These are phyloP conservation scores for Schwanniomyces sp. DNA, from an alignment of 805 yeast genomes.

Conservation along the genomic window DNA sequence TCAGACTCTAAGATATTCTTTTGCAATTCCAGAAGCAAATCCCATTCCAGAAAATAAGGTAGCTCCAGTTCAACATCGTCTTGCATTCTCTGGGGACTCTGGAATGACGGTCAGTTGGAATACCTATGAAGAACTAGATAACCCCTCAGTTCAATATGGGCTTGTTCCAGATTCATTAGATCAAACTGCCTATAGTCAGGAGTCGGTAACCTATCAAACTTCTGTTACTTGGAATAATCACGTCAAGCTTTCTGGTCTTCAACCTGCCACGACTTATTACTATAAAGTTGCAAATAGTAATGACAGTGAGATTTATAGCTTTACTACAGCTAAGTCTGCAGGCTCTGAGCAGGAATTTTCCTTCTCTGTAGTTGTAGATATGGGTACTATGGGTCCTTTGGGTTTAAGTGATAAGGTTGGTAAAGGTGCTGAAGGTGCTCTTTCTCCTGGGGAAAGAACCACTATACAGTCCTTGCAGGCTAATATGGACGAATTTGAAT, in stretches of 20 bases:
- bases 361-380: slow-evolving; percentile 11
- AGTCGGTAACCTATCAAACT: slow-evolving; percentile 10
- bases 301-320: slow-evolving; percentile 5
- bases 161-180: slow-evolving; percentile 5
- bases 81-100: slow-evolving; percentile 8
- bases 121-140: slow-evolving; percentile 7
- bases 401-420: slow-evolving; percentile 11
- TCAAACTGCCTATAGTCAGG: slow-evolving; percentile 8
- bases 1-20: too few relatives aligned
- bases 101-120: slow-evolving; percentile 15
- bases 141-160: slow-evolving; percentile 11
- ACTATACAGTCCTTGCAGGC: slow-evolving; percentile 10
- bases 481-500: slow-evolving; percentile 8
- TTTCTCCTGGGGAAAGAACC: slow-evolving; percentile 11
- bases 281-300: slow-evolving; percentile 8
- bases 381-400: slow-evolving; percentile 13
- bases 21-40: too few relatives aligned
- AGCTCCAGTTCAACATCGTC: slow-evolving; percentile 11
- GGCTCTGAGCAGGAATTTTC: slow-evolving; percentile 9
- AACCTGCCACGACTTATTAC: slow-evolving; percentile 12
- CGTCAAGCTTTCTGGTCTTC: slow-evolving; percentile 9
- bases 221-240: slow-evolving; percentile 14
- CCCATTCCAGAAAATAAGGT: slow-evolving; percentile 1
- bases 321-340: slow-evolving; percentile 11
- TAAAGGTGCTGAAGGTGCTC: slow-evolving; percentile 9